Base-by-base conservation (phyloP, 805 yeast species). In the Wickerhamiella musiphila region DNA sequence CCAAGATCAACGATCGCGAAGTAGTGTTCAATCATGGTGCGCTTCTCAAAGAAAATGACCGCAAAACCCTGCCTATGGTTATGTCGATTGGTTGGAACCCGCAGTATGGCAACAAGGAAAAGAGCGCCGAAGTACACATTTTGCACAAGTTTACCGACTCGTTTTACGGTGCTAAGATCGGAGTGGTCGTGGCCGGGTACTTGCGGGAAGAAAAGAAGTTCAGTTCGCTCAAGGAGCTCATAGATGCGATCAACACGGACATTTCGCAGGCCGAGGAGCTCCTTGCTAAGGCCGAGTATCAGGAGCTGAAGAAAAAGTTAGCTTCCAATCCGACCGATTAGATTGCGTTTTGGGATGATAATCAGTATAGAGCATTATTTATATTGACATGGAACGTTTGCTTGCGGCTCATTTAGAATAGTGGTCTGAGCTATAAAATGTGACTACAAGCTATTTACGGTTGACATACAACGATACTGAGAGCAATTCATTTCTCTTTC, bases 1-100 rank as follows among this genome's bases (percentile, higher is more conserved):
- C 33, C 63, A 40, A 59, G 55, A 6, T 37, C 23, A 33, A 36
- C 29, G 34, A 26, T 5, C 40, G 46, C 12, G 48, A 50, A 17
- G 73, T 73, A 11, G 63, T 57, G 23, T 69, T 75, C 49, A 76
- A 70, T 36, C 70, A 67, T 46, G 94, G 94, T 1, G 41, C 51
- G 5, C 44, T 53, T 7, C 54, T 83, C 29, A 19, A 35, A n/a
- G 18, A 32, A 1, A 52, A 49, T 1, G 46, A 43, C 3, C 67
- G 63, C 25, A 56, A 64, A 13, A 63, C 63, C 2, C 58, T 71
- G 17, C 95, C 95, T 1, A 82, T 83, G 74, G 98, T 90, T 6
- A 76, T 86, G 79, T 79, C 94, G 6, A 65, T 90, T 13, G 99
- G 99, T 1, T 81, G 83, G 78, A 90, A 90, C 49, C 96, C 98